Base-by-base conservation (phyloP, 2,329 filamentous ascomycete genomes). In the Colletotrichum sp. region DNA sequence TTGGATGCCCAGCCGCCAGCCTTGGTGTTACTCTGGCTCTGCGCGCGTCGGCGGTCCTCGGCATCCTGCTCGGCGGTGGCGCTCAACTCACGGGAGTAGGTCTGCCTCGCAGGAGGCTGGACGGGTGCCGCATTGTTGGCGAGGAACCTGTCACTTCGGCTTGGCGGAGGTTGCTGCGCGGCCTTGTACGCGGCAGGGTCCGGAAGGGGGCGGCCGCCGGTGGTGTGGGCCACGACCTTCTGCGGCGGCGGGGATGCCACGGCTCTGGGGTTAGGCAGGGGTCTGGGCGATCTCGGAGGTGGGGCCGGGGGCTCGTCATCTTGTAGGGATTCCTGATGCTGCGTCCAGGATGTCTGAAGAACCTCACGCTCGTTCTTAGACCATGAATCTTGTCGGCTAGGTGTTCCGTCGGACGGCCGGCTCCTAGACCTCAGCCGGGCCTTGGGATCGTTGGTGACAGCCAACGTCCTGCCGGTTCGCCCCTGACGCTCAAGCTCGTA, bases 1-100 rank as follows among this genome's bases (percentile, higher is more conserved):
- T 93, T 94, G 76, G 88, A 88, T 2, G 91, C 91, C 89, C 89
- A 91, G 0, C 90, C 91, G 33, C 86, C 89, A 2, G 91, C 89
- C 80, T 91, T 91, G 24, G 91, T 93, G 80, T 90, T 88, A 63
- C 84, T 82, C 79, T 93, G 91, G 13, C 89, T 86, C 66, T 90
- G 87, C 2, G 84, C 83, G 15, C 92, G 90, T 5, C 90, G 88
- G 29, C 89, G 87, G 79, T 93, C 90, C 78, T 93, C 91, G 16
- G 84, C 86, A 70, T 92, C 89, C 58, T 88, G 91, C 82, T 94
- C 92, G 13, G 89, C 88, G 4, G 90, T 89, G 4, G 86, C 87
- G 4, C 86, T 88, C 1, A 91, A 83, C 79, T 90, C 88, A 63
- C 87, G 87, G 8, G 89, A 83, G 78, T 92, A 91, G 2, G 87